phyloP scores from a whole-genome alignment of 2,329 filamentous ascomycete species.

The Davidsoniella australis region DNA sequence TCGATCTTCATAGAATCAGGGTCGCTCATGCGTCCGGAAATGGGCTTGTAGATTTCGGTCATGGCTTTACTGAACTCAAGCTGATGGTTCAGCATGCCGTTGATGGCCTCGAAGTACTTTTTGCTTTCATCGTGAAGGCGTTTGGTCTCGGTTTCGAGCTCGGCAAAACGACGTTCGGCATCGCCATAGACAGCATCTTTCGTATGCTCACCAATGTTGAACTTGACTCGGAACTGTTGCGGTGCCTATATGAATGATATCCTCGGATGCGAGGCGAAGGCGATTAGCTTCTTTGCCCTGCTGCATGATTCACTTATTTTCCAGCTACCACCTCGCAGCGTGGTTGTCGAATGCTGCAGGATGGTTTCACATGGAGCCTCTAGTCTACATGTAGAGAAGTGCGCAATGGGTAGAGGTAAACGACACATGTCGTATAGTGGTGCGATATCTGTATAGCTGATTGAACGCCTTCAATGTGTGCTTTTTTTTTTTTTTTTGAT shows the following conservation, averaged over 20 bases:
- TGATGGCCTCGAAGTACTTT: slow-evolving; percentile 96
- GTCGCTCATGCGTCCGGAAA: slow-evolving; percentile 88
- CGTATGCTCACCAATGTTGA: slow-evolving; percentile 90
- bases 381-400: too few relatives aligned
- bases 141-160: slow-evolving; percentile 91
- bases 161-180: slow-evolving; percentile 81
- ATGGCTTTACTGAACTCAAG: slow-evolving; percentile 96
- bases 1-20: slow-evolving; percentile 66
- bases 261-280: not conserved
- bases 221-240: slow-evolving; percentile 77
- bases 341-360: too few relatives aligned
- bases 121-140: slow-evolving; percentile 91
- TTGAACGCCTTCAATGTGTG: not conserved
- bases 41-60: slow-evolving; percentile 94
- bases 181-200: slow-evolving; percentile 93
- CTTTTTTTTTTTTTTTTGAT: not conserved
- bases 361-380: too few relatives aligned
- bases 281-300: not conserved
- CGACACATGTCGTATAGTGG: too few relatives aligned
- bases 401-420: too few relatives aligned
- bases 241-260: slow-evolving; percentile 41
- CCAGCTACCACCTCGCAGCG: too few relatives aligned
- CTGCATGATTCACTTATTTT: not conserved
- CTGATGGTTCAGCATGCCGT: slow-evolving; percentile 92
- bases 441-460: too few relatives aligned